Conservation (phyloP, 2,329 filamentous ascomycete species). For the Aspergillus transmontanensis region DNA sequence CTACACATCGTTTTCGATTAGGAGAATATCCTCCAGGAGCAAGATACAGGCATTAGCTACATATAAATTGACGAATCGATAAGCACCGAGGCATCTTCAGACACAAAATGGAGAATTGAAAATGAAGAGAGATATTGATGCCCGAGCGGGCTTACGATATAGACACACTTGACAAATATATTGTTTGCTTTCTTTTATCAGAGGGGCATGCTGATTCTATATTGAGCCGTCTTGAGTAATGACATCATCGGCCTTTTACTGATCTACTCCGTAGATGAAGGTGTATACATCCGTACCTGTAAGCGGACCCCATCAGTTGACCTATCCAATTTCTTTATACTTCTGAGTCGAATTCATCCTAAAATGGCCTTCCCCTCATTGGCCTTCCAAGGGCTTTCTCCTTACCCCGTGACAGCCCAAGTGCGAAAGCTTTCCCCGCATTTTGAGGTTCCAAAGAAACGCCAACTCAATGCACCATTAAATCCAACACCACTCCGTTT, state of each 20-base stretch:
- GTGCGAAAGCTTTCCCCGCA: constrained; percentile 5
- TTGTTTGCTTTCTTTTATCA: background rate
- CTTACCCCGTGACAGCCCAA: background rate
- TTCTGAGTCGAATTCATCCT: background rate
- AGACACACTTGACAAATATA: background rate
- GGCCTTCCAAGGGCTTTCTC: background rate
- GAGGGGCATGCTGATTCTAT: background rate
- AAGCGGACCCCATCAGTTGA: background rate
- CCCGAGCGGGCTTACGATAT: background rate
- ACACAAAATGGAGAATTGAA: background rate
- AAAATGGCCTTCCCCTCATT: background rate
- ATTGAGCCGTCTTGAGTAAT: background rate
- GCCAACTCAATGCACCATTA: background rate
- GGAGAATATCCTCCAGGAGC: background rate
- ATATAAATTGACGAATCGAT: background rate
- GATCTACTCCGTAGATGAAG: background rate
- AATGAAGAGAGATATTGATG: background rate
- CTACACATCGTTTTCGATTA: background rate
- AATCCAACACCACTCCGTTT: background rate
- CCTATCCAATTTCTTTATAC: background rate
- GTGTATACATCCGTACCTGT: background rate
- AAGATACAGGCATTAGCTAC: background rate
- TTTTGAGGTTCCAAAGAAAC: background rate
- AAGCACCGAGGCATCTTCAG: background rate
- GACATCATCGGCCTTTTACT: background rate